Evolutionary conservation across 1,284 basidiomycete genomes (phyloP), one percentile per base, ranked within the genome.

Genomic region (Porogramme epimiltina): DNA sequence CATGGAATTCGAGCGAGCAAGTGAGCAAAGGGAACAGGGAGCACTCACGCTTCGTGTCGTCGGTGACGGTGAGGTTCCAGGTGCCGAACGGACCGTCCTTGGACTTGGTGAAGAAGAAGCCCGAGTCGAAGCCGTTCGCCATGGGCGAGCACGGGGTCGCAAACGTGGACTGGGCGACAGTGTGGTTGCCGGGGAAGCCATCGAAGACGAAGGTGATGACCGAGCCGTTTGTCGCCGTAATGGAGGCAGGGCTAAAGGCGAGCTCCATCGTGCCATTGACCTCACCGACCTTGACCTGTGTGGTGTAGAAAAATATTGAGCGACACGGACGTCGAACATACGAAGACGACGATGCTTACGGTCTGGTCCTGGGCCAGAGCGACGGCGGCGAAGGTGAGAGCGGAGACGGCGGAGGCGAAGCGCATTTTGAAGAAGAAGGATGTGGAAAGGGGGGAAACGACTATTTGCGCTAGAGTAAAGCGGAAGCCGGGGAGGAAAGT

Each of bases 131-230:
- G 13, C 80, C 79, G 34, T 68, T 66, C 4, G 59, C 38, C 31
- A 74, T 39, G 22, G 72, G 74, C 47, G 71, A 62, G 61, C 81
- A 82, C 0, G 81, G 81, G 37, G 63, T 59, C 13, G 56, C 59
- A 55, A 81, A 79, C 0, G 71, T 66, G 13, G 76, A 78, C 63
- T 85, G 81, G 3, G 80, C 79, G 37, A 82, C 71, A 41, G 76
- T 75, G 65, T 84, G 81, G 63, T 80, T 79, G 42, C 78, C 78
- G 8, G 75, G 73, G 19, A 67, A 66, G 44, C 77, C 77, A 45
- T 66, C 67, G 62, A 76, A 82, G 31, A 67, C 55, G 70, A 82
- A 82, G 39, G 70, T 78, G 45, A 84, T 62, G 13, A 73, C 67
- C 13, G 76, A 73, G 31, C 77, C 78, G 34, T 73, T 70, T 6